These are phyloP conservation scores for Moesziomyces sp. DNA, from an alignment of 1,284 basidiomycete species.

Conservation along the genomic window DNA sequence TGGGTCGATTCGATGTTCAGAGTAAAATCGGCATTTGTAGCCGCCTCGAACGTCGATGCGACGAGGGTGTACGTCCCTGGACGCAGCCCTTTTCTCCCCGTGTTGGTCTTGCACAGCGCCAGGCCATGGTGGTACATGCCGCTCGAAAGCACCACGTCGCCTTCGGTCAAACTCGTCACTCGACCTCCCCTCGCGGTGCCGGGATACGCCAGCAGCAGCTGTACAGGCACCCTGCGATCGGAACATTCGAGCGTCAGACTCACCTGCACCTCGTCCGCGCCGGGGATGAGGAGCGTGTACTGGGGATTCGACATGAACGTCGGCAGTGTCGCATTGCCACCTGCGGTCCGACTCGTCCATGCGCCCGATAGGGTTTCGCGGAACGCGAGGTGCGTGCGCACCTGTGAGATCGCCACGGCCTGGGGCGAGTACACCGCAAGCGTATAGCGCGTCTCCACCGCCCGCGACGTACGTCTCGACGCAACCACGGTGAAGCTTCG, in stretches of 20 bases:
- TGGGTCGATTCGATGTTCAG: slow-evolving; percentile 74
- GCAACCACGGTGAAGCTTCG: slow-evolving; percentile 52
- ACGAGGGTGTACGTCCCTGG: slow-evolving; percentile 81
- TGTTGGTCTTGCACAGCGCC: slow-evolving; percentile 71
- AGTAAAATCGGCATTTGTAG: slow-evolving; percentile 75
- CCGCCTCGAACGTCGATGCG: slow-evolving; percentile 83
- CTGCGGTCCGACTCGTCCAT: slow-evolving; percentile 79
- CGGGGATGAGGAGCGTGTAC: slow-evolving; percentile 73
- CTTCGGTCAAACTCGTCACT: slow-evolving; percentile 71
- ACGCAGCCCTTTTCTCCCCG: slow-evolving; percentile 3
- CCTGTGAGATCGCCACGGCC: slow-evolving; percentile 29
- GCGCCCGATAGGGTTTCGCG: slow-evolving; percentile 36
- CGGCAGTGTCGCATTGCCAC: slow-evolving; percentile 82
- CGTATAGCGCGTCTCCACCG: slow-evolving; percentile 70
- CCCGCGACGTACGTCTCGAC: slow-evolving; percentile 29
- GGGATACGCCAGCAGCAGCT: slow-evolving; percentile 73
- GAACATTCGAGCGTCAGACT: slow-evolving; percentile 74
- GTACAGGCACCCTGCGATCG: slow-evolving; percentile 77
- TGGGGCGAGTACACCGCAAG: slow-evolving; percentile 71
- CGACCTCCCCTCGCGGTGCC: slow-evolving; percentile 68
- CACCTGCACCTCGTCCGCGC: slow-evolving; percentile 32
- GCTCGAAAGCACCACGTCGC: slow-evolving; percentile 78
- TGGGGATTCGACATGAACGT: slow-evolving; percentile 92
- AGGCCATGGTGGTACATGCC: slow-evolving; percentile 85
- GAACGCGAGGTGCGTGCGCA: slow-evolving; percentile 34